phyloP scores from a whole-genome alignment of 371 early-diverging fungal species.

The Mucor racemosus region DNA sequence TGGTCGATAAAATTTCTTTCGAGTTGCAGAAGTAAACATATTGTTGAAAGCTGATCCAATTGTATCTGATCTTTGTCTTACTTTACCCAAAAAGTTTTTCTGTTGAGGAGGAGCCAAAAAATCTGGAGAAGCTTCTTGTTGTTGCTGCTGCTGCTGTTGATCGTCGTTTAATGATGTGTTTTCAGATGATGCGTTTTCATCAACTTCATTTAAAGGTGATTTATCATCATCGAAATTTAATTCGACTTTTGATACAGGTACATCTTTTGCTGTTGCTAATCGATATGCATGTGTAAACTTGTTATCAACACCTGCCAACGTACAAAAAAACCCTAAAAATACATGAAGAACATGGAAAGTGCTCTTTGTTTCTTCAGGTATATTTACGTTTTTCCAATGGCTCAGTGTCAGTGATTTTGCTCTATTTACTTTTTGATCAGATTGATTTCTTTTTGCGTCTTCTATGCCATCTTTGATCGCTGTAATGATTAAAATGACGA shows the following conservation, averaged over 20 bases:
- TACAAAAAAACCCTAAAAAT: slow-evolving; percentile 39
- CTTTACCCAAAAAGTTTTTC: slow-evolving; percentile 14
- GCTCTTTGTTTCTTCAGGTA: slow-evolving; percentile 32
- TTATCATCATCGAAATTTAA: slow-evolving; percentile 18
- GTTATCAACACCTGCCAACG: slow-evolving; percentile 34
- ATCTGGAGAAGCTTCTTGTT: slow-evolving; percentile 2
- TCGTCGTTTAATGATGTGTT: neutral
- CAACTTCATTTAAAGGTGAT: slow-evolving; percentile 18
- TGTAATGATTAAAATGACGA: slow-evolving; percentile 78
- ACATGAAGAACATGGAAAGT: slow-evolving; percentile 31
- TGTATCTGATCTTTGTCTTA: slow-evolving; percentile 35
- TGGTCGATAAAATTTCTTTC: slow-evolving; percentile 41
- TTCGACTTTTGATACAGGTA: slow-evolving; percentile 7
- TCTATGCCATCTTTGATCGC: slow-evolving; percentile 91
- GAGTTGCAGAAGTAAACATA: slow-evolving; percentile 24
- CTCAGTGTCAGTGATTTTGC: slow-evolving; percentile 53
- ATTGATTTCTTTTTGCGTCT: slow-evolving; percentile 83
- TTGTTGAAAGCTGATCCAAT: slow-evolving; percentile 38
- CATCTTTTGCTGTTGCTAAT: slow-evolving; percentile 27
- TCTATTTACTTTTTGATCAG: slow-evolving; percentile 76
- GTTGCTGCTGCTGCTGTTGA: slow-evolving; percentile 8
- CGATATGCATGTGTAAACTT: slow-evolving; percentile 25
- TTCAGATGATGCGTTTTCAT: slow-evolving; percentile 8
- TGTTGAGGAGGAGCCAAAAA: neutral
- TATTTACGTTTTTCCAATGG: slow-evolving; percentile 63